Conservation (phyloP, 306 rosid genomes). For the Ormosia semicastrata region DNA sequence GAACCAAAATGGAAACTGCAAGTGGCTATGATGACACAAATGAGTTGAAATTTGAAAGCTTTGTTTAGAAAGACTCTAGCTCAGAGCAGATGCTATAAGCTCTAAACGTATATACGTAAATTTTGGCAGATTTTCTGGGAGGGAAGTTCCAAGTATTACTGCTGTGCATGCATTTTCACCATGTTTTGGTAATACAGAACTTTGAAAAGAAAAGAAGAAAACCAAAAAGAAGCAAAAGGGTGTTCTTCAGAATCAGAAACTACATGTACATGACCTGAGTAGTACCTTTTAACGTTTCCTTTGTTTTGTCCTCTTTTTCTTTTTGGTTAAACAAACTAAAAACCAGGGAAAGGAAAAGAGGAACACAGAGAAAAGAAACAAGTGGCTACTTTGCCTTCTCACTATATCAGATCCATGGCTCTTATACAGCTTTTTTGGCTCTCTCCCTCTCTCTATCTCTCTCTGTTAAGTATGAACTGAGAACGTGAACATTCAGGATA, state of each 20-base stretch:
- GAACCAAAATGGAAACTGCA: slow-evolving; percentile 10
- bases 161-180: background rate
- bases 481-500: slow-evolving; percentile 6
- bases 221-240: background rate
- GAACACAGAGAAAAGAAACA: slow-evolving; percentile 17
- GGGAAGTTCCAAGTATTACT: background rate
- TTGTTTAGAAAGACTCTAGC: background rate
- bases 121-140: background rate
- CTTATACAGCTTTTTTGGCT: background rate
- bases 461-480: background rate
- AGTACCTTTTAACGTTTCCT: background rate
- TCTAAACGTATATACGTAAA: background rate
- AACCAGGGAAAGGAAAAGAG: background rate
- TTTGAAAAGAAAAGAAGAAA: background rate
- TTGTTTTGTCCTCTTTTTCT: background rate
- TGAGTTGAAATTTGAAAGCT: slow-evolving; percentile 2
- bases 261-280: background rate
- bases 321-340: background rate
- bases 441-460: background rate
- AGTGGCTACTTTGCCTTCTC: background rate
- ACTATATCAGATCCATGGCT: background rate
- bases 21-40: background rate
- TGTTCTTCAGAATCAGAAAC: slow-evolving; percentile 1
- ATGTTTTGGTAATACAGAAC: background rate
- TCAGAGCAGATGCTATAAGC: background rate